phyloP scores from a whole-genome alignment of 768 basidiomycete species.

The Mycena leptocephala region DNA sequence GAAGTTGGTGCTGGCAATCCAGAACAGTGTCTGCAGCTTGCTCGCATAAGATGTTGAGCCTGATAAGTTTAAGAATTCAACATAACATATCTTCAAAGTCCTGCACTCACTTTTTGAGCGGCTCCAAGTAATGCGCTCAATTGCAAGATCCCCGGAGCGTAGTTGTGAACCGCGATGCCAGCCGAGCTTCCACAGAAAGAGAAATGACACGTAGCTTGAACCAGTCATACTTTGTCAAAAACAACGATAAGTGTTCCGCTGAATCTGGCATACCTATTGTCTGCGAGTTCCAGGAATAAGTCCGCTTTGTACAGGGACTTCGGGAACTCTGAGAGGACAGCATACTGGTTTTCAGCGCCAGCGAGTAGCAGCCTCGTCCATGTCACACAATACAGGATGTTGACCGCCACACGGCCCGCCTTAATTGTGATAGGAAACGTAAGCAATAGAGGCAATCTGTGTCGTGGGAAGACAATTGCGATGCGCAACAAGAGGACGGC shows the following conservation, averaged over 20 bases:
- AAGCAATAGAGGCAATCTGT: background rate
- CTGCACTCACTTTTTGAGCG: background rate
- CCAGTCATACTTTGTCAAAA: background rate
- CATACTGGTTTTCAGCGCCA: background rate
- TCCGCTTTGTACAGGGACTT: background rate
- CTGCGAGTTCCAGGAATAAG: constrained; percentile 2
- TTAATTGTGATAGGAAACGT: constrained; percentile 13
- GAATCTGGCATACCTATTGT: constrained; percentile 7
- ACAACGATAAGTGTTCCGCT: background rate
- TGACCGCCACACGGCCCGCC: background rate
- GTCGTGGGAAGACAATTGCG: background rate
- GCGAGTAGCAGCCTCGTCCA: background rate
- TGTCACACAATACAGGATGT: background rate
- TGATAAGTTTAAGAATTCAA: background rate
- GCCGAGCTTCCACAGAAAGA: constrained; percentile 8
- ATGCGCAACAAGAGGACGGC: constrained; percentile 5
- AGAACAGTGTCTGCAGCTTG: background rate
- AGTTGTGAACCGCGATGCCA: background rate
- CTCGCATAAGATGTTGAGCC: background rate
- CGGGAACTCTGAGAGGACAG: background rate
- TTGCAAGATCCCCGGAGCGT: background rate
- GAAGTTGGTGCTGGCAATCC: background rate
- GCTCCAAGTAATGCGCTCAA: background rate
- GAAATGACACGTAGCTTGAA: constrained; percentile 9
- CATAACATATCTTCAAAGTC: background rate